Base-by-base conservation (phyloP, 208 protist genomes). In the Trypanosoma caninum region DNA sequence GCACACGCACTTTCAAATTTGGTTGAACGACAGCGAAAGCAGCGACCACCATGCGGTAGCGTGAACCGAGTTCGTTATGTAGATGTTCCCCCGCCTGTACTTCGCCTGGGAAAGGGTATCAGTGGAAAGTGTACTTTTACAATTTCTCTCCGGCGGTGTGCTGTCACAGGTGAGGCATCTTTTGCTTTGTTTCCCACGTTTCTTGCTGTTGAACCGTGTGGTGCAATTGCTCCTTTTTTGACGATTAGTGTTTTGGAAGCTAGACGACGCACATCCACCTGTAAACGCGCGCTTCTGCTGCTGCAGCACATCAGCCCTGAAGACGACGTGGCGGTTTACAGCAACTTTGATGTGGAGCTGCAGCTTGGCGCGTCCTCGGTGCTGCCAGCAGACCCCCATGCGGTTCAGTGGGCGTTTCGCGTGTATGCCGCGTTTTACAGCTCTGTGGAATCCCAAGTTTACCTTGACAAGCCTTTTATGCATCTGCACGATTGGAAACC, bases 1-100 rank as follows among this genome's bases (percentile, higher is more conserved):
- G 22, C 50, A 38, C 2, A 37, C 3, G 48, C 38, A n/a, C 58
- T 59, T 45, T 35, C 51, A 27, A 4, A 27, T 7, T 27, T 71
- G 14, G 46, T 31, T 33, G 23, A 45, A 46, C 13, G 42, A 10
- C 78, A 80, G 55, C 59, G 56, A 22, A 45, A 70, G 23, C 59
- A 59, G 40, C 51, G 31, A 54, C 59, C 71, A 14, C 67, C 65
- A 9, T 46, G 48, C 16, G 38, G 60, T 1, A 45, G 28, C 22
- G 65, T 73, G 0, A 66, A 64, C 28, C 64, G 80, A 4, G 57
- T 80, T 22, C 51, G 72, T 9, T 87, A 72, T 58, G 57, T 71
- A 44, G n/a, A 72, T 28, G 20, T 40, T 18, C 44, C 65, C 14
- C 80, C 80, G 10, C 47, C 73, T 13, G 70, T 87, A 11, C 42